Conservation (phyloP, 352 stramenopile genomes). For the Globisporangium emineosum region DNA sequence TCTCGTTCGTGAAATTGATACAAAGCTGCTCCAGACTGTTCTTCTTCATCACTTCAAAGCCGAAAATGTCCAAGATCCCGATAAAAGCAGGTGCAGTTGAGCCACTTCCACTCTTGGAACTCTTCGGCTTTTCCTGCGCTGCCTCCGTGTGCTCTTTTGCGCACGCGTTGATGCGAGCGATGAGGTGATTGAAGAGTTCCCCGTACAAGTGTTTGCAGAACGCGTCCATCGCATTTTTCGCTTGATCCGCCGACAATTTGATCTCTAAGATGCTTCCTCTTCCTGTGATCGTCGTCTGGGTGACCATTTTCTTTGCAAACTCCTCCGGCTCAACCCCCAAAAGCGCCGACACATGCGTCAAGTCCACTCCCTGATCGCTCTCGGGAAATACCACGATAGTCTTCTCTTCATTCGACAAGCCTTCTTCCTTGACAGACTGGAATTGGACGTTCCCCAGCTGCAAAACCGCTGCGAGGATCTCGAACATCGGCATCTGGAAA, state of each 20-base stretch:
- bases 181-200: slow-evolving; percentile 76
- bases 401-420: slow-evolving; percentile 24
- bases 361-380: slow-evolving; percentile 41
- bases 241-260: slow-evolving; percentile 64
- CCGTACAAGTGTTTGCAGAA: slow-evolving; percentile 87
- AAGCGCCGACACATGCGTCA: slow-evolving; percentile 56
- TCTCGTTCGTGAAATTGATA: slow-evolving; percentile 93
- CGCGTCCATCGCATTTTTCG: slow-evolving; percentile 78
- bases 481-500: slow-evolving; percentile 73
- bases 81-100: slow-evolving; percentile 48
- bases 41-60: slow-evolving; percentile 86
- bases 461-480: slow-evolving; percentile 65
- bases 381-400: slow-evolving; percentile 54
- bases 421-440: slow-evolving; percentile 22
- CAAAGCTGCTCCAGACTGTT: slow-evolving; percentile 90
- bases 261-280: slow-evolving; percentile 75
- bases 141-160: slow-evolving; percentile 52
- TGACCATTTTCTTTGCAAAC: slow-evolving; percentile 81
- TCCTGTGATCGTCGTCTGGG: slow-evolving; percentile 76
- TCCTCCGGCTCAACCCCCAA: slow-evolving; percentile 51
- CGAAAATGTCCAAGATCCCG: slow-evolving; percentile 90
- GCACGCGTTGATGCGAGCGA: slow-evolving; percentile 70
- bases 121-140: slow-evolving; percentile 18
- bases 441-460: slow-evolving; percentile 75
- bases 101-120: background rate